Evolutionary conservation across 495 filamentous ascomycete genomes (phyloP).

Genomic region (Hypomontagnella monticulosa): DNA sequence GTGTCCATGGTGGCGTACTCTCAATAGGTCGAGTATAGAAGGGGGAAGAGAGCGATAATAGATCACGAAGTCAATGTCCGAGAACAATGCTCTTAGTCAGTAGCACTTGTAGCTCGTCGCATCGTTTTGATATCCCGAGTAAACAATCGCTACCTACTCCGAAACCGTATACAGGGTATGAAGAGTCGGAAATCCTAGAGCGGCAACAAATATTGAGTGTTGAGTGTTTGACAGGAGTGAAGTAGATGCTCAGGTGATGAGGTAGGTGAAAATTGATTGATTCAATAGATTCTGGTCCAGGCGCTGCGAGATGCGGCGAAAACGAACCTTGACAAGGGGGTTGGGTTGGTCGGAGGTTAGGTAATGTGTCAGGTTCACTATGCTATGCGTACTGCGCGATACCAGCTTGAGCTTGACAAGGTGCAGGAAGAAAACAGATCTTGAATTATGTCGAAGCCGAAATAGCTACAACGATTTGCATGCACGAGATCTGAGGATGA

Average conservation of each 20-base stretch:
- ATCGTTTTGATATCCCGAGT: constrained; percentile 18
- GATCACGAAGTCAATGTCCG: constrained; percentile 31
- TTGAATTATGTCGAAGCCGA: constrained; percentile 3
- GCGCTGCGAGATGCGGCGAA: not conserved
- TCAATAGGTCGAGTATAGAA: not conserved
- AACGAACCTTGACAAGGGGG: not conserved
- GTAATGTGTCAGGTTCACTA: not conserved
- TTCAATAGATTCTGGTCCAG: not conserved
- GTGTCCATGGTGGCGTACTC: too few relatives aligned
- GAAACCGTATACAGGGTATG: constrained; percentile 1
- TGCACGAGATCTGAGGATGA: too few relatives aligned
- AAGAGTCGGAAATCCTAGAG: not conserved
- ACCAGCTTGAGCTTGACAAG: constrained; percentile 2
- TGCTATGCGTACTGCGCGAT: not conserved
- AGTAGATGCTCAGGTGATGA: not conserved
- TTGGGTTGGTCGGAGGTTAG: constrained; percentile 10
- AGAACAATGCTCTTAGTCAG: constrained; percentile 35
- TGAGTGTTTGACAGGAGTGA: not conserved
- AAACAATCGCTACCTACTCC: constrained; percentile 26
- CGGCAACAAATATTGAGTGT: not conserved
- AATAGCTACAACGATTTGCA: not conserved
- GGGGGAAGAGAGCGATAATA: not conserved
- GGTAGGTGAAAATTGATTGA: too few relatives aligned
- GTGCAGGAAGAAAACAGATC: not conserved
- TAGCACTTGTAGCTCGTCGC: constrained; percentile 28